A percentile compares a stretch with the other conserved stretches of the same genome.
Conservation (phyloP, 495 filamentous ascomycete species). For the Rostrohypoxylon terebratum region DNA sequence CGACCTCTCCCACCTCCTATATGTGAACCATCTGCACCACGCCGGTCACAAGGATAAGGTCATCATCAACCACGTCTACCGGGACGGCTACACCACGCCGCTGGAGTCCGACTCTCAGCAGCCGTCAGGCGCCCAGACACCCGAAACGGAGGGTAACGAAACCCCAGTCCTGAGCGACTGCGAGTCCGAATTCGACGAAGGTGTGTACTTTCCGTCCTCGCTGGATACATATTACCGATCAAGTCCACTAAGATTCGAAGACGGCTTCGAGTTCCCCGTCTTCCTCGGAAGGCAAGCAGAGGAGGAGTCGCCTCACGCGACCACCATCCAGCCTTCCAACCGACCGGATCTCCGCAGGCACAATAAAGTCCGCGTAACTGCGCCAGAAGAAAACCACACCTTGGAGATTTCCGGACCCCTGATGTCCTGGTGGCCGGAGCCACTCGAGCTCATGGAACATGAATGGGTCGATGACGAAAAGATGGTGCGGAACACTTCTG, state of each 20-base stretch:
- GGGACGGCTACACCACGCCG: constrained; percentile 37
- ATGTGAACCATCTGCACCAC: constrained; percentile 38
- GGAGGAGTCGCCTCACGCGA: constrained; percentile 13
- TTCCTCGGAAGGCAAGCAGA: constrained; percentile 50
- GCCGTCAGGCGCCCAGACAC: constrained; percentile 35
- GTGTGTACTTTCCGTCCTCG: constrained; percentile 29
- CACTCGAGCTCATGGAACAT: constrained; percentile 44
- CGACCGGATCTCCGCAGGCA: constrained; percentile 9
- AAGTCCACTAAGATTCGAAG: constrained; percentile 40
- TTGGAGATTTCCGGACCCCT: constrained; percentile 40
- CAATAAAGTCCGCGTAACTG: constrained; percentile 21
- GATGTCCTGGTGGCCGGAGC: constrained; percentile 47
- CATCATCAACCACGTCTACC: constrained; percentile 43
- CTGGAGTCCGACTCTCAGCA: constrained; percentile 27
- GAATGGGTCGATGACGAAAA: constrained; percentile 37
- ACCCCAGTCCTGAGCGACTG: constrained; percentile 50
- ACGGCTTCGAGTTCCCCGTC: constrained; percentile 46
- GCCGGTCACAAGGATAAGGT: constrained; percentile 42
- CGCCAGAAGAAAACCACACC: constrained; percentile 26
- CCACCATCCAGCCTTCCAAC: neutral
- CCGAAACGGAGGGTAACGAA: constrained; percentile 36
- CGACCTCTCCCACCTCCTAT: constrained; percentile 54
- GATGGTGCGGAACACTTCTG: neutral
- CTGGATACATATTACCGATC: constrained; percentile 20
- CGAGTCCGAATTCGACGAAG: constrained; percentile 48